Base-by-base conservation (phyloP, 2,329 filamentous ascomycete genomes). In the Thelonectria rubi region DNA sequence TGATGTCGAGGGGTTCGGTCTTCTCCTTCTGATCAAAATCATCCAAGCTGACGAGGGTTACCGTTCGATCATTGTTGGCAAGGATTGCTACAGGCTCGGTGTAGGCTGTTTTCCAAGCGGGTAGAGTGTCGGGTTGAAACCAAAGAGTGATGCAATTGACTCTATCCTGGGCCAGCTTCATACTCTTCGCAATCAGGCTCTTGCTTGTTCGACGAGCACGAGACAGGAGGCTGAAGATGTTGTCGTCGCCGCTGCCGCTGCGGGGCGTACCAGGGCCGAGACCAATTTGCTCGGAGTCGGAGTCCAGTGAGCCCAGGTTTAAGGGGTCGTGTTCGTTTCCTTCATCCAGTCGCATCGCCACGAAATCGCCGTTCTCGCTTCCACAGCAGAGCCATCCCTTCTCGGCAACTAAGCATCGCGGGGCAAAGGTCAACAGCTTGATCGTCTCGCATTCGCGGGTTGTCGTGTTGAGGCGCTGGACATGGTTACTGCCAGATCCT, bases 371-470 rank as follows among this genome's bases (percentile, higher is more conserved):
- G 67, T 88, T 87, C 71, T 97, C 91, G 61, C 94, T 94, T 48
- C 94, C 95, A 48, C 94, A 92, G 71, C 92, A 97, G 39, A 98
- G 85, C 90, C 92, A 98, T 54, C 93, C 93, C 71, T 91, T 86
- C 55, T 88, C 90, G 8, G 92, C 91, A n/a, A 92, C 91, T 7
- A 97, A 86, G 76, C 94, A 98, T 78, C 92, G 87, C n/a, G 94
- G 91, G 70, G 77, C 86, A 77, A 89, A 95, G 67, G 83, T 88
- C 67, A 94, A 82, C 30, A 88, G 81, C 54, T 87, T 92, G 75
- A 92, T 87, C 63, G 86, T 90, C 78, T 90, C 91, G 79, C 87
- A 89, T 82, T 88, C 91, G 75, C 82, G 87, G 68, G 86, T 88
- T 62, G 79, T 85, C 60, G 90, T 88, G 71, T 94, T 86, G 58